Conservation (phyloP, 108 stramenopile species). For the Schizochytrium sp. region DNA sequence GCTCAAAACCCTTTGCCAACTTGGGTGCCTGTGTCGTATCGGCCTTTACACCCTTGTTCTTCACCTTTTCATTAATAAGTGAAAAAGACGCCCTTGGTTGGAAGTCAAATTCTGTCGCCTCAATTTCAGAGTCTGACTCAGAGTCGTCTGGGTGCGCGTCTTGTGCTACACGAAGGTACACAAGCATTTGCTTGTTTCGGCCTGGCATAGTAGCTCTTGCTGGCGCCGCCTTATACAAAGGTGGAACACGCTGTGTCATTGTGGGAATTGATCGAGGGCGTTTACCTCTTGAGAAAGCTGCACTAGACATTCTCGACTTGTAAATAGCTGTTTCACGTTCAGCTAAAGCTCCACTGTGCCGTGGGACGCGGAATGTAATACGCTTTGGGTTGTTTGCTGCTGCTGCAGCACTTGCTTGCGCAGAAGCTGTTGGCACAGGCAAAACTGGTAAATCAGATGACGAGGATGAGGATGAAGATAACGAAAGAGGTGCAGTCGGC, state of each 20-base stretch:
- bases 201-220: slow-evolving; percentile 27
- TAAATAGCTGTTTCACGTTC: slow-evolving; percentile 26
- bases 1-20: too few species aligned
- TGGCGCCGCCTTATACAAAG: slow-evolving; percentile 5
- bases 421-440: neutral
- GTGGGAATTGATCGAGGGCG: slow-evolving; percentile 13
- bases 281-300: neutral
- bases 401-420: neutral
- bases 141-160: neutral
- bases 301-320: neutral
- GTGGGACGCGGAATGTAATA: neutral
- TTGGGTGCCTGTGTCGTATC: too few species aligned
- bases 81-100: neutral
- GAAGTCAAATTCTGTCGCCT: neutral
- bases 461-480: neutral
- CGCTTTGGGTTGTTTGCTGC: neutral
- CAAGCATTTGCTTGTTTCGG: slow-evolving; percentile 42
- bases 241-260: slow-evolving; percentile 3
- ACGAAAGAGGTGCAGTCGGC: neutral
- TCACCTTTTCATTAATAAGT: neutral
- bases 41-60: neutral
- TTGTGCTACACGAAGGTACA: slow-evolving; percentile 30
- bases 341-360: neutral
- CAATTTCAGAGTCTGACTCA: neutral
- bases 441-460: neutral